Conservation (phyloP, 805 yeast species). For the Candida xiaguanensis region DNA sequence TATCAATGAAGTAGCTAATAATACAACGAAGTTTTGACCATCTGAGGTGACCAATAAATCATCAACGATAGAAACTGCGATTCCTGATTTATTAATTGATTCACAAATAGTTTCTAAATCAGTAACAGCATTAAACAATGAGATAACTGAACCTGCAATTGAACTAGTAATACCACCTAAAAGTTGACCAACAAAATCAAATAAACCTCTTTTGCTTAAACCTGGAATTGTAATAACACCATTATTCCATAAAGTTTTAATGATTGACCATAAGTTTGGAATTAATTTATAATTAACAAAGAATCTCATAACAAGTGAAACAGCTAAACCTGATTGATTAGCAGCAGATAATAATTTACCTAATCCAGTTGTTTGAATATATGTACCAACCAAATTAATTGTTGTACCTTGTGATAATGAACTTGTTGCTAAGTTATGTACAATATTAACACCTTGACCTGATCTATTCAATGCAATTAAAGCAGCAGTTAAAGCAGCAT, state of each 20-base stretch:
- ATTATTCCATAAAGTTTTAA: conserved; percentile 8
- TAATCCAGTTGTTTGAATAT: conserved; percentile 10
- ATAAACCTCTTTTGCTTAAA: conserved; percentile 8
- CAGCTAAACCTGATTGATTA: conserved; percentile 12
- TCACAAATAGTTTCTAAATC: conserved; percentile 9
- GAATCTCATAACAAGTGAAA: conserved; percentile 11
- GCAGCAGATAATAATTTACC: conserved; percentile 9
- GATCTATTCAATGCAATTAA: conserved; percentile 11
- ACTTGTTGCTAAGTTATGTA: conserved; percentile 9
- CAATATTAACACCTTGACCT: conserved; percentile 12
- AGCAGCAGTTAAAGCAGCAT: conserved; percentile 11
- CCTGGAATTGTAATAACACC: conserved; percentile 8
- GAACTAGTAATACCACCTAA: conserved; percentile 7
- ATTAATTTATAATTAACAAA: conserved; percentile 8
- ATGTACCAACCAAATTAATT: conserved; percentile 9
- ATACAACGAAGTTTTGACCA: conserved; percentile 10
- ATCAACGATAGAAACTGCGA: conserved; percentile 11
- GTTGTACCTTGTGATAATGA: conserved; percentile 7
- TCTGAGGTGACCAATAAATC: conserved; percentile 10
- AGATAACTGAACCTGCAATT: conserved; percentile 7
- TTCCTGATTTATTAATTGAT: conserved; percentile 14
- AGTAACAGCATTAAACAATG: conserved; percentile 8
- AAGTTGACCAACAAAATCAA: conserved; percentile 9
- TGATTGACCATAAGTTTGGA: conserved; percentile 9
- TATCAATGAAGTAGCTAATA: conserved; percentile 7